These are phyloP conservation scores for Kwoniella sp. DNA, from an alignment of 768 basidiomycete species.

Conservation along the genomic window DNA sequence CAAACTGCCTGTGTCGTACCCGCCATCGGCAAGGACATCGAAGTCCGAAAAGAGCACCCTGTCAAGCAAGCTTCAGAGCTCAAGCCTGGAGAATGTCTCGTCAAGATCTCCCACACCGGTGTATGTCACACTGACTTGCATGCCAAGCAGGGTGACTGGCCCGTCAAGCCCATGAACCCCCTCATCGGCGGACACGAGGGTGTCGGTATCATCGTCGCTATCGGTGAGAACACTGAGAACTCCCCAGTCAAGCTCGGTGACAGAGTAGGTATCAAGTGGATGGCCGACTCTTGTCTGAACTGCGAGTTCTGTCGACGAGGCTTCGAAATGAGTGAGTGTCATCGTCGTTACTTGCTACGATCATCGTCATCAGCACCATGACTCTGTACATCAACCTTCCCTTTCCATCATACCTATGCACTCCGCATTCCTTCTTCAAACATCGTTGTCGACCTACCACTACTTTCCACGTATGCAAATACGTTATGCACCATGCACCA, in stretches of 20 bases:
- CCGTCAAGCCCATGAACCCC: conserved; percentile 57
- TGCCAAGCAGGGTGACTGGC: conserved; percentile 77
- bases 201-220: conserved; percentile 77
- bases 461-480: too few species aligned
- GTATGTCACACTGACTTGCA: conserved; percentile 83
- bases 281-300: conserved; percentile 63
- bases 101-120: conserved; percentile 74
- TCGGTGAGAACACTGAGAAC: conserved; percentile 67
- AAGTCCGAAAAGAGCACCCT: conserved; percentile 13
- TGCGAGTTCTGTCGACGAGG: conserved; percentile 78
- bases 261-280: conserved; percentile 75
- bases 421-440: background rate
- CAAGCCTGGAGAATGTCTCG: conserved; percentile 56
- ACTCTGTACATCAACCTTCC: background rate
- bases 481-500: too few species aligned
- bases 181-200: conserved; percentile 68
- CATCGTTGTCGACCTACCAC: background rate
- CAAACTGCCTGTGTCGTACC: conserved; percentile 21
- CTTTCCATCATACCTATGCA: too few species aligned
- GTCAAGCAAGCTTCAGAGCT: conserved; percentile 27
- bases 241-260: conserved; percentile 61
- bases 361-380: background rate
- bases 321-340: conserved; percentile 59
- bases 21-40: conserved; percentile 8
- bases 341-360: too few species aligned